A percentile compares a stretch with the other conserved stretches of the same genome.
phyloP scores from a whole-genome alignment of 1,139 yeast species.

The Pichia sp. region DNA sequence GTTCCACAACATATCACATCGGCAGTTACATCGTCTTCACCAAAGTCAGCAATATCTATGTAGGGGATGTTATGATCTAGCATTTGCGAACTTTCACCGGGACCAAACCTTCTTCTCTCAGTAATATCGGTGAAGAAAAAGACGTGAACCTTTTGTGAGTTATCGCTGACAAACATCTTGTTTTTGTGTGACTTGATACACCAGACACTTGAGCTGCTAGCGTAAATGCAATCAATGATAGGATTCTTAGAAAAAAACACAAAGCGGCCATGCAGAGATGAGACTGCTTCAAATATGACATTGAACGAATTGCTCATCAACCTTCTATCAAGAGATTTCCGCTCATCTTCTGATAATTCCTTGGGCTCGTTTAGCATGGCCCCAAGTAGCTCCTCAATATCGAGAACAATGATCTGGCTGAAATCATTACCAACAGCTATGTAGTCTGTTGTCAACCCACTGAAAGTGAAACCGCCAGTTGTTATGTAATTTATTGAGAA shows the following conservation, averaged over 20 bases:
- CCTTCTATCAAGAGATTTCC: background rate
- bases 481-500: constrained; percentile 42
- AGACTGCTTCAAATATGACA: background rate
- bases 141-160: constrained; percentile 19
- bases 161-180: constrained; percentile 50
- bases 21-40: constrained; percentile 16
- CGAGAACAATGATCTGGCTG: constrained; percentile 46
- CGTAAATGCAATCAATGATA: no score
- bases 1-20: constrained; percentile 34
- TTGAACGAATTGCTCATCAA: background rate
- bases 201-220: constrained; percentile 45
- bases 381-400: constrained; percentile 26
- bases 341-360: no score
- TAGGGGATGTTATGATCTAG: constrained; percentile 56
- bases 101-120: no score
- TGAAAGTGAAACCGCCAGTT: background rate
- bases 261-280: background rate
- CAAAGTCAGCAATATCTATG: constrained; percentile 40
- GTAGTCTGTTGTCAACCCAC: constrained; percentile 28
- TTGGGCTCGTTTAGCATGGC: background rate
- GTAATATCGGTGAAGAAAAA: constrained; percentile 33
- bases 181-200: constrained; percentile 46
- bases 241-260: no score
- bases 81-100: constrained; percentile 31
- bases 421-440: constrained; percentile 41